Evolutionary conservation across 2,329 filamentous ascomycete species (phyloP), one percentile per base, ranked within the genome.

Genomic region (Penicillium brevicompactum): DNA sequence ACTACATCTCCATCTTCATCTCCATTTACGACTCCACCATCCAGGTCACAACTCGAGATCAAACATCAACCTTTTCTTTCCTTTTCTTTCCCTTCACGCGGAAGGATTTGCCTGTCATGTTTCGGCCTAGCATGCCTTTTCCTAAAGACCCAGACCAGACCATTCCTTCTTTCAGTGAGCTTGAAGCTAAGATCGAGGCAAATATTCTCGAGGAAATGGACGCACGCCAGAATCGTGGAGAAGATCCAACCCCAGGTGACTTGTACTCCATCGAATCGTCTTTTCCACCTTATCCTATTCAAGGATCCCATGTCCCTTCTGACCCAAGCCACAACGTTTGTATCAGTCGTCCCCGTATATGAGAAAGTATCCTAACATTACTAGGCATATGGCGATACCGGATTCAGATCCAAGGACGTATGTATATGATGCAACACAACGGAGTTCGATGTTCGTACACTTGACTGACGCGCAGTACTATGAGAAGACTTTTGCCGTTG

Each of bases 281-380:
- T 7, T 53, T 21, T 13, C 46, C 51, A 18, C 46, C 51, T 4
- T 53, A 43, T 37, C 52, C 52, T 24, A 24, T 31, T 18, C 21
- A 27, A 18, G 40, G 44, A 53, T 53, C 37, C 24, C 30, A 30
- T 7, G 11, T 38, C n/a, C 32, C 32, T 4, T 31, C 50, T 41
- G 54, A 53, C 14, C 54, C 50, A 8, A 53, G 54, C n/a, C 45
- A 41, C 14, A 56, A 56, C 32, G 54, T 56, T 53, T 40, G 50
- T 49, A 38, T 24, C 27, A 32, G 46, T 32, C 13, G 5, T 32
- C 47, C 27, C 14, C 40, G 10, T 14, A 3, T 18, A 32, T n/a
- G 41, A 30, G 10, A 27, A 31, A 27, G 6, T 7, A 30, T 46
- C 45, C 43, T 21, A 50, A 8, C n/a, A n/a, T 22, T 10, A n/a